Base-by-base conservation (phyloP, 371 early-diverging fungal genomes). In the Nematocida minor region DNA sequence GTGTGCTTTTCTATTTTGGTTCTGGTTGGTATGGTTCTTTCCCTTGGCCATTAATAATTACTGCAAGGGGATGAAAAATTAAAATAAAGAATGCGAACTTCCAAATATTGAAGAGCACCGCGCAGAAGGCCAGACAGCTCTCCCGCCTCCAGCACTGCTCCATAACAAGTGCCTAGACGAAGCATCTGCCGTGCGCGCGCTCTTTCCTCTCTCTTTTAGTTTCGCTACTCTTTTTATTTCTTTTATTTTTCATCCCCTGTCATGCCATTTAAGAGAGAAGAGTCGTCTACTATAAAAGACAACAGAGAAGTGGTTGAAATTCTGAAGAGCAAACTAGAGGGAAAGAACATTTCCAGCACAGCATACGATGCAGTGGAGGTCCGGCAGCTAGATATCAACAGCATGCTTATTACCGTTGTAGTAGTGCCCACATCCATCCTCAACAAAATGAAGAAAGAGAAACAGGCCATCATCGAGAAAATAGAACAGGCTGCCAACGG, bases 1-100 rank as follows among this genome's bases (percentile, higher is more conserved):
- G 64, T 86, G 86, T 40, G 77, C 70, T 60, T 86, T 86, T 51
- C 70, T 79, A 79, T 79, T 94, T 88, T 96, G 96, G 91, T 96
- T 96, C 91, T 94, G 94, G 90, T 95, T 95, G 88, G 97, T 96
- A 90, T 95, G 96, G 90, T 97, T 96, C 93, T 95, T 94, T 79
- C 91, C 91, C 90, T 94, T 94, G 87, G 94, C 87, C 93, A 93
- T 92, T 57, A 18, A 44, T n/a, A n/a, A n/a, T 57, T 57, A 14
- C 36, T 57, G 51, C 34, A 38, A 60, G 68, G 79, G 80, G 57
- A 36, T 34, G 79, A 82, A 80, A 47, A 82, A 80, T 81, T 80
- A 55, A 74, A 77, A 51, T 79, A 57, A 69, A 55, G 54, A n/a
- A n/a, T 42, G 40, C 46, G 47, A 36, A 49, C 11, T 60, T 51